Evolutionary conservation across 768 basidiomycete genomes (phyloP), one percentile per base, ranked within the genome.

Genomic region (Boletellus ananiceps): DNA sequence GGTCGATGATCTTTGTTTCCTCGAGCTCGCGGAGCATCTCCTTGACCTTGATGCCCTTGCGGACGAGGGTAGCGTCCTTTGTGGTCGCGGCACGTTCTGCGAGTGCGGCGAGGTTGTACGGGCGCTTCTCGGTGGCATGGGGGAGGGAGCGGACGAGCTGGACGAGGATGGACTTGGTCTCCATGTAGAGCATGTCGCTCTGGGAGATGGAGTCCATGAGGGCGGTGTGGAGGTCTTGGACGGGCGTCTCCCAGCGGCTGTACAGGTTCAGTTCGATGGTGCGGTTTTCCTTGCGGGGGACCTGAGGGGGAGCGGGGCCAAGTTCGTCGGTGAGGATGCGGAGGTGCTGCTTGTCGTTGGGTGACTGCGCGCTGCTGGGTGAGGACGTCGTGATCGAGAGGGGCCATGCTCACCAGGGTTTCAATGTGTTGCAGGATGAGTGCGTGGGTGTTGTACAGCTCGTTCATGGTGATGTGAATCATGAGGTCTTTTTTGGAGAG

Each of bases 131-230:
- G 5, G 83, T 78, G 1, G 83, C 76, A 41, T 85, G 79, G 1
- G 95, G 95, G 48, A 99, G 81, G 29, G 94, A 98, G 57, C 96
- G 93, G 49, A 99, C 84, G 46, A 98, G 82, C 66, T 97, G 93
- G 29, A 98, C 96, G 58, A 99, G 93, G 64, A 98, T 98, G 7
- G 95, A 97, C 74, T 99, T 99, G 49, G 96, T 90, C 67, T 99
- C 96, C 93, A 98, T 97, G 74, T 98, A 99, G 27, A 98, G 82
- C 83, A 99, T 95, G 71, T 99, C 96, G 65, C 88, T 88, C 39
- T 93, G 93, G 19, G 96, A 97, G 25, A 99, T 88, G 21, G 92
- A 90, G 68, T 94, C 93, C 86, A 98, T 93, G 49, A 99, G 80
- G 1, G 95, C 92, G 38, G 87, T 94, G 56, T 95, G 91, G 40